Base-by-base conservation (phyloP, 441 rosid species). In the Populus tomentosa region DNA sequence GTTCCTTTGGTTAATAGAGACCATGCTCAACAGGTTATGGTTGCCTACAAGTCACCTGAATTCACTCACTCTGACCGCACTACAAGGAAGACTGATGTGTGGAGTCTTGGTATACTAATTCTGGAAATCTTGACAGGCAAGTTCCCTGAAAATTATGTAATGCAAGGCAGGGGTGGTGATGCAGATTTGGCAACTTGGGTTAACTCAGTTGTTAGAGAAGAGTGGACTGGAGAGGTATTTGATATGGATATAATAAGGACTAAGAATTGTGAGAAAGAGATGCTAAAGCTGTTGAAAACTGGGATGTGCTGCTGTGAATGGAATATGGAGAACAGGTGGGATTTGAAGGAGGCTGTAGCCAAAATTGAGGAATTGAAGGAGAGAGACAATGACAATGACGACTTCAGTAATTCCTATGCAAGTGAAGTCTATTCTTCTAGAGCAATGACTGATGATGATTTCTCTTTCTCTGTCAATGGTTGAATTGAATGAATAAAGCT, bases 251-350 rank as follows among this genome's bases (percentile, higher is more conserved):
- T 95, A 94, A 82, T 76, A 38, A 87, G 88, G 30, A 87, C 89
- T 10, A 89, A 82, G 79, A 88, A 84, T 7, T 84, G 90, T 0
- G 91, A 93, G 82, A 94, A 90, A 1, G 93, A 92, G 81, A 89
- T 93, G 93, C 75, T 89, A 80, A 92, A 91, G 86, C 77, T 95
- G 81, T 80, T 95, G 71, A 94, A 90, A 88, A 89, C 92, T 76
- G 98, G 95, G 30, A 87, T 94, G 95, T 84, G 94, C 32, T 92
- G 99, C 70, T 92, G 97, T 63, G 97, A 92, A 63, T 85, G 92
- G 96, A 84, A 89, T 42, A 75, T 85, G 13, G 96, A 91, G 75
- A 88, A 80, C 74, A 88, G 99, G 77, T 89, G 90, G 86, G 94
- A 88, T 72, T 79, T 95, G 79, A 89, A 77, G 50, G 92, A 88